phyloP scores from a whole-genome alignment of 805 yeast genomes.

The Saccharomyces paradoxus region DNA sequence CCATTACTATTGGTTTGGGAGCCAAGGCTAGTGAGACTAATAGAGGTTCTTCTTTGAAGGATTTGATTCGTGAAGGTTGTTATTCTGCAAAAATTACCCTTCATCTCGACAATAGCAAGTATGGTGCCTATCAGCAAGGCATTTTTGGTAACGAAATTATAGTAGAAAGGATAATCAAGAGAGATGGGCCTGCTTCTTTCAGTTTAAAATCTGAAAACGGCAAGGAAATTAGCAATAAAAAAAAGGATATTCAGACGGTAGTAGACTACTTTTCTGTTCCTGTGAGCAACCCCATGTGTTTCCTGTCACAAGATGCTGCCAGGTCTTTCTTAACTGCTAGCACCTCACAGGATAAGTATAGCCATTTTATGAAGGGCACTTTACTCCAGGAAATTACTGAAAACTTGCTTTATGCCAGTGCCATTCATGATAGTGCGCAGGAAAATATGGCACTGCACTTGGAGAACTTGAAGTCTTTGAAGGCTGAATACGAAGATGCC shows the following conservation, averaged over 20 bases:
- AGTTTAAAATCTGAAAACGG: conserved; percentile 46
- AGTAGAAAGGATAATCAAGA: conserved; percentile 57
- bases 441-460: conserved; percentile 34
- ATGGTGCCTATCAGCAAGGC: conserved; percentile 55
- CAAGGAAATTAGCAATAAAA: conserved; percentile 49
- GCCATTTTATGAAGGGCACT: conserved; percentile 74
- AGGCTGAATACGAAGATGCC: conserved; percentile 37
- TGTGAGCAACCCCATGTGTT: conserved; percentile 85
- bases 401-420: conserved; percentile 39
- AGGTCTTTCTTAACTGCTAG: conserved; percentile 78
- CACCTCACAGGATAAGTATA: conserved; percentile 62
- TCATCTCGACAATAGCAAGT: conserved; percentile 54
- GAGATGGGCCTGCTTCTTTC: conserved; percentile 47
- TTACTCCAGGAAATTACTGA: conserved; percentile 56
- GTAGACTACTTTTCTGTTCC: conserved; percentile 65
- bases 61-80: conserved; percentile 70
- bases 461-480: conserved; percentile 33
- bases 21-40: conserved; percentile 82
- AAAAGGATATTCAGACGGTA: conserved; percentile 57
- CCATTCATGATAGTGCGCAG: conserved; percentile 32
- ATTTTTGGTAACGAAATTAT: conserved; percentile 61
- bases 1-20: conserved; percentile 79
- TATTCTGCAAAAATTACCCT: conserved; percentile 60
- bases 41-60: conserved; percentile 66
- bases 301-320: conserved; percentile 90